Evolutionary conservation across 179 eudicot species (phyloP).

Genomic region (Corrigiola litoralis): DNA sequence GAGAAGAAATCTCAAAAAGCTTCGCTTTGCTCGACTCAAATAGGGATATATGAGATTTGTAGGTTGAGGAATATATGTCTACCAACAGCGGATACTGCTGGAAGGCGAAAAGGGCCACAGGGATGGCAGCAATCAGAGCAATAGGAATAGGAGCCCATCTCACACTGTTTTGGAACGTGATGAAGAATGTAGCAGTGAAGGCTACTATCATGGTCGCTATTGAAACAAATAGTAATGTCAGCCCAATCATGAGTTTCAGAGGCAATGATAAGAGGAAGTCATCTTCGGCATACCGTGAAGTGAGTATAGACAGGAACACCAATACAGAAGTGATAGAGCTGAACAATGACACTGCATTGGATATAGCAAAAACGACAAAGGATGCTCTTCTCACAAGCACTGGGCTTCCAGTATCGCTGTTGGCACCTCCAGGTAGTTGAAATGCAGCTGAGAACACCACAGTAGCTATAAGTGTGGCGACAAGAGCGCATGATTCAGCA

Average conservation of each 20-base stretch:
- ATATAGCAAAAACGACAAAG: constrained; percentile 20
- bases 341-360: constrained; percentile 19
- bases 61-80: constrained; percentile 16
- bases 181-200: constrained; percentile 24
- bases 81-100: constrained; percentile 24
- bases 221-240: constrained; percentile 29
- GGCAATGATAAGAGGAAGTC: constrained; percentile 38
- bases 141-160: constrained; percentile 18
- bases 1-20: constrained; percentile 9
- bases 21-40: constrained; percentile 14
- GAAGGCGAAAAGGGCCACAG: constrained; percentile 20
- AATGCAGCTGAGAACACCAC: constrained; percentile 36
- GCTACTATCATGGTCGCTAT: constrained; percentile 27
- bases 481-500: constrained; percentile 25
- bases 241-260: constrained; percentile 25
- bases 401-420: constrained; percentile 15
- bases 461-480: constrained; percentile 28
- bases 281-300: constrained; percentile 32
- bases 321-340: constrained; percentile 20
- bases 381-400: constrained; percentile 9
- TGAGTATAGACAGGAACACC: constrained; percentile 39
- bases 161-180: constrained; percentile 6
- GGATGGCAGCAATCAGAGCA: constrained; percentile 22
- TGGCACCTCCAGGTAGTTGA: constrained; percentile 38
- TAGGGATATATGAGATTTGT: constrained; percentile 5